A percentile compares a stretch with the other conserved stretches of the same genome.
Conservation (phyloP, 2,329 filamentous ascomycete genomes). For the Colletotrichum paranaense region DNA sequence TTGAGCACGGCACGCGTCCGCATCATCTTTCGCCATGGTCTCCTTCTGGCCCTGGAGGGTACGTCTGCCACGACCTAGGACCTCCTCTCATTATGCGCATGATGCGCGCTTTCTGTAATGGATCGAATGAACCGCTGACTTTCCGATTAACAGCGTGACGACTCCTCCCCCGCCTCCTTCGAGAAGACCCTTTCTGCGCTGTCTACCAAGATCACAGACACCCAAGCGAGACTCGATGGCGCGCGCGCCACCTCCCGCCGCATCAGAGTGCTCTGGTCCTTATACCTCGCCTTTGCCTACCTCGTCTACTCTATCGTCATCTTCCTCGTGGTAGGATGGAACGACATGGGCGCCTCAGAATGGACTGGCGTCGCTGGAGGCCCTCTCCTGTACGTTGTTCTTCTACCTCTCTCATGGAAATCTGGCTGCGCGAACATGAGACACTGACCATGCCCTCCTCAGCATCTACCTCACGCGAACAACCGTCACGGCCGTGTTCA, state of each 20-base stretch:
- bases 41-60: constrained; percentile 90
- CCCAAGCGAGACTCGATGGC: constrained; percentile 78
- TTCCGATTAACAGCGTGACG: constrained; percentile 68
- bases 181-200: constrained; percentile 90
- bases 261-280: constrained; percentile 85
- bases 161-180: constrained; percentile 88
- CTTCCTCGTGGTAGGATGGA: constrained; percentile 85
- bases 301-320: constrained; percentile 87
- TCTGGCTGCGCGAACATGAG: constrained; percentile 3
- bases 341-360: constrained; percentile 80
- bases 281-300: constrained; percentile 92
- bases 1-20: constrained; percentile 31
- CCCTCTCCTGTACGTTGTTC: constrained; percentile 74
- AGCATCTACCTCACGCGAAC: constrained; percentile 85
- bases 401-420: neutral
- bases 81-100: neutral
- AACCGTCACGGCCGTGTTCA: constrained; percentile 77
- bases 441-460: constrained; percentile 13
- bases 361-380: constrained; percentile 83
- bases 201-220: constrained; percentile 82
- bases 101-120: neutral
- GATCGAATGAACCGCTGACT: neutral
- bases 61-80: constrained; percentile 41
- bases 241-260: constrained; percentile 80
- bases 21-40: constrained; percentile 67